Percentiles rank a stretch among this genome's conserved stretches.
These are phyloP conservation scores for Microthyrium microscopicum DNA, from an alignment of 2,329 filamentous ascomycete species.

Conservation along the genomic window DNA sequence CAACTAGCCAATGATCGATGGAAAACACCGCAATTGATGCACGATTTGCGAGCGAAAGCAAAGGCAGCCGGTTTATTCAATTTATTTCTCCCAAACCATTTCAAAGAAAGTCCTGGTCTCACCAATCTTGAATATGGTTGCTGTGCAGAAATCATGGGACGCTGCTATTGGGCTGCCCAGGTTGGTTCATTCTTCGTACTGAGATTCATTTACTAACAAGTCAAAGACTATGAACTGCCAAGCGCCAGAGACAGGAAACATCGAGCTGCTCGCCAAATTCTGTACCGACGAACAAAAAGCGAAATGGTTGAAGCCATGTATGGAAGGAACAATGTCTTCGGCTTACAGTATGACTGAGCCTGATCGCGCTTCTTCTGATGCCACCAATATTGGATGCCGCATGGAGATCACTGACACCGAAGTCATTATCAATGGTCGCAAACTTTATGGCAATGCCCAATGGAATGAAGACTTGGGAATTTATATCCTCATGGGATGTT, in stretches of 20 bases:
- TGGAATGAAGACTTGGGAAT: constrained; percentile 21
- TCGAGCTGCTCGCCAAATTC: constrained; percentile 36
- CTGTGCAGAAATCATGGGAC: constrained; percentile 30
- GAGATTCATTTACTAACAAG: background rate
- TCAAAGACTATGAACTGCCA: constrained; percentile 27
- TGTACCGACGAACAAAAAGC: constrained; percentile 33
- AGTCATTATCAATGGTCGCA: constrained; percentile 26
- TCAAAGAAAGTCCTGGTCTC: constrained; percentile 26
- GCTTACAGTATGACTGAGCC: constrained; percentile 37
- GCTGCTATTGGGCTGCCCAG: constrained; percentile 29
- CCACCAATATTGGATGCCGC: constrained; percentile 27
- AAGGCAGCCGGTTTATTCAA: constrained; percentile 24
- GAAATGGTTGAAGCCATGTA: constrained; percentile 31
- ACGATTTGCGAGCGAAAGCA: constrained; percentile 26
- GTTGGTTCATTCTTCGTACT: constrained; percentile 10
- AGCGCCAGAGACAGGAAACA: constrained; percentile 35
- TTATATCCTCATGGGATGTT: constrained; percentile 23
- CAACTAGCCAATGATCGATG: constrained; percentile 20
- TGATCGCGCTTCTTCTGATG: constrained; percentile 32
- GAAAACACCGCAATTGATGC: constrained; percentile 25
- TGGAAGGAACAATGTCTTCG: constrained; percentile 31
- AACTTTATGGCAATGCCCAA: constrained; percentile 25
- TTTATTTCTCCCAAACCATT: constrained; percentile 25
- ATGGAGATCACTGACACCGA: constrained; percentile 21
- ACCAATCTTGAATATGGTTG: constrained; percentile 30